Evolutionary conservation across 2,329 filamentous ascomycete species (phyloP).

Genomic region (Dendryphion nanum): DNA sequence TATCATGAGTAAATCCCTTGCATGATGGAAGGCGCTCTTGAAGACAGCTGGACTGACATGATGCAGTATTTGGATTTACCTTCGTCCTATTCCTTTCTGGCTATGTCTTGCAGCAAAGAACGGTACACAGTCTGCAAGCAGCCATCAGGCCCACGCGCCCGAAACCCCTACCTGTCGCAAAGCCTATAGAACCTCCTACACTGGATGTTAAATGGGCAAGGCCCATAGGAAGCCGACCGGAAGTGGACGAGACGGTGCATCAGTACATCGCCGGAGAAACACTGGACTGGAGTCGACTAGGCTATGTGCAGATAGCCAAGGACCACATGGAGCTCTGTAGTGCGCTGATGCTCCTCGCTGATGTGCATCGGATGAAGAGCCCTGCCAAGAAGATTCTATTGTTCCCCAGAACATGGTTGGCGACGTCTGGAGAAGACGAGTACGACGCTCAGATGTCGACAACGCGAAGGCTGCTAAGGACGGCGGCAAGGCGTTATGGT

Average conservation of each 20-base stretch:
- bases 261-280: slow-evolving; percentile 33
- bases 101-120: slow-evolving; percentile 84
- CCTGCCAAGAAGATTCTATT: slow-evolving; percentile 46
- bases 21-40: not conserved
- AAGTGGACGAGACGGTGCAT: slow-evolving; percentile 28
- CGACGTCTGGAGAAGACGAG: slow-evolving; percentile 33
- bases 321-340: slow-evolving; percentile 49
- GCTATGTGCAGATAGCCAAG: slow-evolving; percentile 48
- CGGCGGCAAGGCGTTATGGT: slow-evolving; percentile 46
- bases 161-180: slow-evolving; percentile 34
- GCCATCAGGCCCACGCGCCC: slow-evolving; percentile 62
- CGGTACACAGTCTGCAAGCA: slow-evolving; percentile 71
- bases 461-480: slow-evolving; percentile 44
- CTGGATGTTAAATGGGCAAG: slow-evolving; percentile 38
- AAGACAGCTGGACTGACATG: slow-evolving; percentile 9
- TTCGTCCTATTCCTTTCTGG: slow-evolving; percentile 81
- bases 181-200: slow-evolving; percentile 33
- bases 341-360: slow-evolving; percentile 50
- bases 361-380: slow-evolving; percentile 45
- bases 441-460: slow-evolving; percentile 45
- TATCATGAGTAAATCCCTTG: slow-evolving; percentile 2
- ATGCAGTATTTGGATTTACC: slow-evolving; percentile 70
- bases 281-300: slow-evolving; percentile 47
- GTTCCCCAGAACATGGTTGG: slow-evolving; percentile 43
- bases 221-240: slow-evolving; percentile 25